Evolutionary conservation across 257 asterid species (phyloP).

Genomic region (Solanum tacnaense): DNA sequence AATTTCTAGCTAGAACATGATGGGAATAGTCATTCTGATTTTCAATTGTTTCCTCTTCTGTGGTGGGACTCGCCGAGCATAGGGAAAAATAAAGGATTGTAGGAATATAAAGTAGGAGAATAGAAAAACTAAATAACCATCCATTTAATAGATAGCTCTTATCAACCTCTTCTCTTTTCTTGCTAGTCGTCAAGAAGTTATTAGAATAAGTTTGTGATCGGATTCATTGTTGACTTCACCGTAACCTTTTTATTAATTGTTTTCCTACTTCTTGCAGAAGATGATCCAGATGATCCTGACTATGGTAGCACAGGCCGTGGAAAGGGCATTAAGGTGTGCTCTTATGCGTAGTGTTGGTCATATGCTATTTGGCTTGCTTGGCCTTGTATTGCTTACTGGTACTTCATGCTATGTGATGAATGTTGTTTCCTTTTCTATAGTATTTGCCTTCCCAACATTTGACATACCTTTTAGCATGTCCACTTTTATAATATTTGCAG

Average conservation of each 20-base stretch:
- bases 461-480: background rate
- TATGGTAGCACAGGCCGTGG: conserved; percentile 44
- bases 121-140: background rate
- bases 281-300: conserved; percentile 93
- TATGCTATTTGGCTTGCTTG: background rate
- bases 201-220: background rate
- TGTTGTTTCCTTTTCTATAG: background rate
- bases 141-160: background rate
- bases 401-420: background rate
- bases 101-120: background rate
- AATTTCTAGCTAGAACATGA: background rate
- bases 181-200: background rate
- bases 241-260: background rate
- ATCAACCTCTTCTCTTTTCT: background rate
- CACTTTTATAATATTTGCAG: background rate
- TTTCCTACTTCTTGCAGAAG: conserved; percentile 48
- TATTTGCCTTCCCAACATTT: background rate
- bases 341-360: background rate
- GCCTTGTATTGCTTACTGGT: background rate
- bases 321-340: conserved; percentile 51
- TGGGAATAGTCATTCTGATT: background rate
- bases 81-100: background rate
- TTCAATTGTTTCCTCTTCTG: background rate
- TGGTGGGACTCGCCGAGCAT: background rate
- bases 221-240: background rate